Evolutionary conservation across 305 asterid species (phyloP).

Genomic region (Fraxinus sp.): DNA sequence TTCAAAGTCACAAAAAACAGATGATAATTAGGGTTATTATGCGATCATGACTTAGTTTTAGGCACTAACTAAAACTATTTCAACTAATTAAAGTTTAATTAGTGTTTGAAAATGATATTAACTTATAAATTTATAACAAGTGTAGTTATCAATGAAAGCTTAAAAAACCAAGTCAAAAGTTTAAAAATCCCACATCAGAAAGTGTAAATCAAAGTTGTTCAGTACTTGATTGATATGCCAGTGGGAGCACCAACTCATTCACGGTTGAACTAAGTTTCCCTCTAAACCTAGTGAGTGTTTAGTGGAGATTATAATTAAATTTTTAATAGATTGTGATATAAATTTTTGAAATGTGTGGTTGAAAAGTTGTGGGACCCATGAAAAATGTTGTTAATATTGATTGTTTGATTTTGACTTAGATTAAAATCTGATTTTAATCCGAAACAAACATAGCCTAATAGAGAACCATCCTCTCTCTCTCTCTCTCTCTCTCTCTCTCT

Average conservation of each 20-base stretch:
- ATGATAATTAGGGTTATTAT: background rate
- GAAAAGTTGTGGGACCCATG: too few relatives aligned
- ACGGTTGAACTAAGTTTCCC: conserved; percentile 29
- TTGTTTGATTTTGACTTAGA: too few relatives aligned
- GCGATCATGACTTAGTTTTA: background rate
- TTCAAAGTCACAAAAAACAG: background rate
- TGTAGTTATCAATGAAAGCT: background rate
- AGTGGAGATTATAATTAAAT: too few relatives aligned
- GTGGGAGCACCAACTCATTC: conserved; percentile 61
- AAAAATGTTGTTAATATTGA: too few relatives aligned
- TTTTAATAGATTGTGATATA: too few relatives aligned
- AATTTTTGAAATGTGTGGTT: too few relatives aligned
- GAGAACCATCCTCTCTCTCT: conserved; percentile 24
- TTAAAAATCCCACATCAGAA: conserved; percentile 3
- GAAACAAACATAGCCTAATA: conserved; percentile 23
- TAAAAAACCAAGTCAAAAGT: background rate
- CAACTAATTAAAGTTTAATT: too few relatives aligned
- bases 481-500: background rate
- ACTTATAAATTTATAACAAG: too few relatives aligned
- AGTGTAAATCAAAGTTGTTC: conserved; percentile 32
- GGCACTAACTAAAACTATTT: background rate
- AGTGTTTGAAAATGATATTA: too few relatives aligned
- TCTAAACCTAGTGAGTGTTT: background rate
- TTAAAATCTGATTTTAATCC: too few relatives aligned
- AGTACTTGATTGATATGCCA: conserved; percentile 29